Evolutionary conservation across 192 early-diverging fungal species (phyloP).

Genomic region (Entrophospora sp.): DNA sequence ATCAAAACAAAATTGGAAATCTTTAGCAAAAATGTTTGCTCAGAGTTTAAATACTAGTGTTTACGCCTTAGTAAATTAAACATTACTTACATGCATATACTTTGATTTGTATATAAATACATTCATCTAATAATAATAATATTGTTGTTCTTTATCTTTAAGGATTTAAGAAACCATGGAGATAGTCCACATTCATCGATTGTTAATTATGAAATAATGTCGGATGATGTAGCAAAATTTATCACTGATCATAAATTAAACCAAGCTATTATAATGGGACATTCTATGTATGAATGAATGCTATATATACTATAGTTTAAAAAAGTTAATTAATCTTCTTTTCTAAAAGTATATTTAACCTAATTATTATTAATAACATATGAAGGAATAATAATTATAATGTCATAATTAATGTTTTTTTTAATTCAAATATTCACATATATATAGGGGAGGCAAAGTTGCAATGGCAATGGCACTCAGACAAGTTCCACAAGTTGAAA

Average conservation of each 20-base stretch:
- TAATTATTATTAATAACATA: too few species aligned
- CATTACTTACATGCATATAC: not conserved
- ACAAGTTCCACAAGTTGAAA: conserved; percentile 38
- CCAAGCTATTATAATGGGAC: conserved; percentile 64
- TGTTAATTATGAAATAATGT: conserved; percentile 73
- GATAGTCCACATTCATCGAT: conserved; percentile 62
- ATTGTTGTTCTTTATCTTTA: not conserved
- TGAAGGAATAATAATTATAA: too few species aligned
- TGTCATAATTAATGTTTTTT: not conserved
- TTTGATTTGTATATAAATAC: not conserved
- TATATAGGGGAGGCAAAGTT: conserved; percentile 61
- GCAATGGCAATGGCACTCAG: conserved; percentile 62
- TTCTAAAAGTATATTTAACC: not conserved
- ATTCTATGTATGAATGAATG: conserved; percentile 60
- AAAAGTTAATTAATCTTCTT: conserved; percentile 12
- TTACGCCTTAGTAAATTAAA: conserved; percentile 47
- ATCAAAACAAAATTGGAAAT: conserved; percentile 89
- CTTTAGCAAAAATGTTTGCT: conserved; percentile 67
- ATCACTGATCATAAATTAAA: conserved; percentile 49
- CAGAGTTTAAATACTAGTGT: conserved; percentile 53
- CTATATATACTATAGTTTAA: not conserved
- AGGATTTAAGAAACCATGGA: conserved; percentile 93
- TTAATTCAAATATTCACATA: too few species aligned
- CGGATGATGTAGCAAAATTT: conserved; percentile 65
- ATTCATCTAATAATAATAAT: not conserved